These are phyloP conservation scores for Zymoseptoria crescenta DNA, from an alignment of 2,329 filamentous ascomycete species.

Conservation along the genomic window DNA sequence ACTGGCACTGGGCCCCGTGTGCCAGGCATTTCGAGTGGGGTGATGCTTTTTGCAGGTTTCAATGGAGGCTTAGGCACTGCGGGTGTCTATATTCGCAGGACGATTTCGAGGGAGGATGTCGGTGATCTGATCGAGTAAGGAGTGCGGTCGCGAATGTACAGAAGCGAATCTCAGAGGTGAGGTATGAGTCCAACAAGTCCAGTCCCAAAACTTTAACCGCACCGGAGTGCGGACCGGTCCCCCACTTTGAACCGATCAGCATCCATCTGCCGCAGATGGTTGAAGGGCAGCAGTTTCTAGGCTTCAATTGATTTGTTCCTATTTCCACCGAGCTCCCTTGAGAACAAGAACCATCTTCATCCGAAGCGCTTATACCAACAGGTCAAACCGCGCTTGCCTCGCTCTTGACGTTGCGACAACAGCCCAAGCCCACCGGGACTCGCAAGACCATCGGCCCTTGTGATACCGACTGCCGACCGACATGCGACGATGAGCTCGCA, in stretches of 20 bases:
- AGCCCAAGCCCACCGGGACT: neutral
- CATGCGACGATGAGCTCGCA: neutral
- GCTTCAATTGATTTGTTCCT: too few relatives aligned
- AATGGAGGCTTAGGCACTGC: neutral
- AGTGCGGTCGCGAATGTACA: neutral
- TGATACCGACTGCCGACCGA: neutral
- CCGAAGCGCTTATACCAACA: too few relatives aligned
- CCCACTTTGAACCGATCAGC: neutral
- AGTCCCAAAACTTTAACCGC: neutral
- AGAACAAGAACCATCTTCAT: neutral
- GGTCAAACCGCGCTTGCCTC: neutral
- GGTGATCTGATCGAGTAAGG: neutral
- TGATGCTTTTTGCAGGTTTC: neutral
- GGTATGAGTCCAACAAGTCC: neutral
- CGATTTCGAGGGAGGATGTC: neutral
- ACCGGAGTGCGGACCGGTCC: neutral
- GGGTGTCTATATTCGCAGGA: neutral
- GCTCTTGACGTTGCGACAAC: neutral
- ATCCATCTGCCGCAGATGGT: too few relatives aligned
- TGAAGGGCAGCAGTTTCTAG: too few relatives aligned
- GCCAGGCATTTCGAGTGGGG: conserved; percentile 12
- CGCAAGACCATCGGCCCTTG: neutral
- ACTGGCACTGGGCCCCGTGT: conserved; percentile 42
- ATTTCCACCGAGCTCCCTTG: too few relatives aligned
- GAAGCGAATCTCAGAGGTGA: neutral